Conservation (phyloP, 768 basidiomycete genomes). For the Agrocybe praecox region DNA sequence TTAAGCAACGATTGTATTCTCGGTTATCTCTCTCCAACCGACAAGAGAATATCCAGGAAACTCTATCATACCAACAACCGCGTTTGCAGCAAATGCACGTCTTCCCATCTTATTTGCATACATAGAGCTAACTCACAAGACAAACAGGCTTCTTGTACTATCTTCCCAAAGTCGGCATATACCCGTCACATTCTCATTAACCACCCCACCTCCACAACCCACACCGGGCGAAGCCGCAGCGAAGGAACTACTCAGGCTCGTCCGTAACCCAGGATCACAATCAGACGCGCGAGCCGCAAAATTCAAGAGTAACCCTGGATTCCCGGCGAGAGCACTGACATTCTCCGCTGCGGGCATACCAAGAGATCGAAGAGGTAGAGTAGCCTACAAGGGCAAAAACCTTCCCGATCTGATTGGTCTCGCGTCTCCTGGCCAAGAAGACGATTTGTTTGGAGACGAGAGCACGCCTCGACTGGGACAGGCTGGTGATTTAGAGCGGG, state of each 20-base stretch:
- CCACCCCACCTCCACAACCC: constrained; percentile 55
- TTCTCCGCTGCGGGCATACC: constrained; percentile 77
- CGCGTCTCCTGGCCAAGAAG: constrained; percentile 32
- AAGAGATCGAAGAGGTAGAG: constrained; percentile 77
- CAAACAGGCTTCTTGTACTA: constrained; percentile 73
- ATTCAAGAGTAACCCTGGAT: constrained; percentile 24
- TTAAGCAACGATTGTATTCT: constrained; percentile 55
- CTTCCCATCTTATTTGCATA: not conserved
- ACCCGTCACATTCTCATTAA: constrained; percentile 60
- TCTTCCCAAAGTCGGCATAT: constrained; percentile 68
- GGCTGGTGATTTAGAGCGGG: constrained; percentile 36
- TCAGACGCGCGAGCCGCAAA: constrained; percentile 33
- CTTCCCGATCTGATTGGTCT: constrained; percentile 31
- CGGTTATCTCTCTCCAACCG: constrained; percentile 55
- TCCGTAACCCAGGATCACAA: constrained; percentile 55
- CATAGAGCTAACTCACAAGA: not conserved
- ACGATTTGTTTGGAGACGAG: constrained; percentile 51
- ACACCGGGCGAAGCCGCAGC: constrained; percentile 70
- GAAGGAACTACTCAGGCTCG: constrained; percentile 61
- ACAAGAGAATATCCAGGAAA: constrained; percentile 60
- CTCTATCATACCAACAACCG: constrained; percentile 60
- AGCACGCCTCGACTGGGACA: constrained; percentile 46
- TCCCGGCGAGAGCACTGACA: constrained; percentile 51
- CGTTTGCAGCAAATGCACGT: constrained; percentile 81
- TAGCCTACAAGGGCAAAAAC: constrained; percentile 53